phyloP scores from a whole-genome alignment of 2,329 filamentous ascomycete species.

The Tolypocladium inflatum region DNA sequence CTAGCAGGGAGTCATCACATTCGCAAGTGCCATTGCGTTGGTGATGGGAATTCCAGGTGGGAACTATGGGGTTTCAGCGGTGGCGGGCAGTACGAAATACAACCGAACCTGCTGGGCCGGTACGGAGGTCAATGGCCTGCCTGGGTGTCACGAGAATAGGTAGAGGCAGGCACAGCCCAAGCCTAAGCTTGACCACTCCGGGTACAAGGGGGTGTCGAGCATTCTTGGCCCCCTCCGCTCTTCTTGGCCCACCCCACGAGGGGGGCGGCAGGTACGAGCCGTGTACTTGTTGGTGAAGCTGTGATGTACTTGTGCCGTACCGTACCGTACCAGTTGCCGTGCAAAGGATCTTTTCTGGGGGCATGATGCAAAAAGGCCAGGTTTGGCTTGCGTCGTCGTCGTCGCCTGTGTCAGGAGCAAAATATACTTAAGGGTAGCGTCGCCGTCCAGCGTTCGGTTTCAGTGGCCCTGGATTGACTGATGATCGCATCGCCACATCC shows the following conservation, averaged over 20 bases:
- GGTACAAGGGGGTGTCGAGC: background rate
- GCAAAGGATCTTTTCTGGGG: slow-evolving; percentile 4
- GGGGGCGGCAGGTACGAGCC: slow-evolving; percentile 8
- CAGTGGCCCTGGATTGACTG: background rate
- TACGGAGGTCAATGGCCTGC: background rate
- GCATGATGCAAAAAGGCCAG: slow-evolving; percentile 1
- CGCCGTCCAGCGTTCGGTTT: slow-evolving; percentile 1
- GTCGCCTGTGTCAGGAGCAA: background rate
- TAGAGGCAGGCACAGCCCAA: background rate
- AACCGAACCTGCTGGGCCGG: background rate
- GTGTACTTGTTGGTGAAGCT: slow-evolving; percentile 3
- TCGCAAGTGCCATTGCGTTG: background rate
- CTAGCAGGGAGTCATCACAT: background rate
- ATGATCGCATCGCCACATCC: background rate
- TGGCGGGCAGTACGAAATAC: background rate
- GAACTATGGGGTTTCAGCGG: background rate
- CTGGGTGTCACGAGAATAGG: background rate
- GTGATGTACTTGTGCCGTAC: background rate
- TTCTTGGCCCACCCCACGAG: slow-evolving; percentile 5
- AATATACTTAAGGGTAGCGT: slow-evolving; percentile 7
- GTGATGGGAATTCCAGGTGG: background rate
- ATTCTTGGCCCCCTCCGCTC: slow-evolving; percentile 1
- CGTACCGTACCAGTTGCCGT: slow-evolving; percentile 1
- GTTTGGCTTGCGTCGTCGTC: background rate
- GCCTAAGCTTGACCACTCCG: background rate